A percentile compares a stretch with the other conserved stretches of the same genome.
phyloP scores from a whole-genome alignment of 23 red algal species.

The Cyanidiococcus yangmingshanensis region DNA sequence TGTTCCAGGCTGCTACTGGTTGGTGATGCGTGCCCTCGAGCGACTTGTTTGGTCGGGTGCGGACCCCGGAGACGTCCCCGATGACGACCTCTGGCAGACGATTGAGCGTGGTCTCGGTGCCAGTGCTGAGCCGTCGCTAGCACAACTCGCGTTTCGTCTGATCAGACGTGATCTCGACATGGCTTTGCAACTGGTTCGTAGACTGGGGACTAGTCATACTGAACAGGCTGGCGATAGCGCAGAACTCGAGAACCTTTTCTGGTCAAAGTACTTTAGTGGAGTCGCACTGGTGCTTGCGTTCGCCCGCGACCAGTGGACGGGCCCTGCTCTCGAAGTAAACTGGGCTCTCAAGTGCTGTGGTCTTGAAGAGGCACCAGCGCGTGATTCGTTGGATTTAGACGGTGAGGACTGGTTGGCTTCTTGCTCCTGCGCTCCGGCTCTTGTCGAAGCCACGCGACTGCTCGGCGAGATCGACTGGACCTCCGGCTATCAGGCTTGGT shows the following conservation, averaged over 20 bases:
- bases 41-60: not conserved
- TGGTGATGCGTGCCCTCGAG: not conserved
- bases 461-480: not conserved
- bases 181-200: not conserved
- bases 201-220: too few species aligned
- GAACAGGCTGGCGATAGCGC: not conserved
- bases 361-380: not conserved
- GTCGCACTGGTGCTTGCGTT: slow-evolving; percentile 16
- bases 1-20: too few species aligned
- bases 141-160: not conserved
- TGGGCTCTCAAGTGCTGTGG: not conserved
- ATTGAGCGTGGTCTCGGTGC: not conserved
- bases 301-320: slow-evolving; percentile 22
- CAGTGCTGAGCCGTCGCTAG: not conserved
- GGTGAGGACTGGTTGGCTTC: slow-evolving; percentile 23
- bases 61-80: not conserved
- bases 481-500: slow-evolving; percentile 9
- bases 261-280: not conserved
- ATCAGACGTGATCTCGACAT: not conserved
- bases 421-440: slow-evolving; percentile 24
- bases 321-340: not conserved
- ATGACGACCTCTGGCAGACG: not conserved
- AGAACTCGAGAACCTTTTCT: not conserved
- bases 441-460: slow-evolving; percentile 23
- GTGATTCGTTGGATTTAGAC: slow-evolving; percentile 39